These are phyloP conservation scores for Aspergillus proliferans DNA, from an alignment of 2,329 filamentous ascomycete genomes.

Conservation along the genomic window DNA sequence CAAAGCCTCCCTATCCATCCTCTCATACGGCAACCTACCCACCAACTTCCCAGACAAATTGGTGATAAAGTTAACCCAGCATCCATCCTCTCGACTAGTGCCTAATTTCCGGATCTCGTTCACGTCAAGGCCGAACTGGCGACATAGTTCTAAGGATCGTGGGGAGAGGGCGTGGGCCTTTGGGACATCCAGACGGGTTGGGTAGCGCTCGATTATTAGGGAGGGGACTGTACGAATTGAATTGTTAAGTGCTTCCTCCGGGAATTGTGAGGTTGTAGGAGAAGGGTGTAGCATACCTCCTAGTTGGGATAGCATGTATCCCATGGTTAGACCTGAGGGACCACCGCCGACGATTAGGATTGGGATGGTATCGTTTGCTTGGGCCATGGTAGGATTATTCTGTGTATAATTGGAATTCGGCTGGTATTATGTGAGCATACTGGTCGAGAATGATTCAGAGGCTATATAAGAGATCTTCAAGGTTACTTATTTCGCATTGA, in stretches of 20 bases:
- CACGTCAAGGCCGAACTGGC: slow-evolving; percentile 21
- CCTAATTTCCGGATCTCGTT: slow-evolving; percentile 18
- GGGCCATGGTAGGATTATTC: background rate
- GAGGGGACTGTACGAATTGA: slow-evolving; percentile 12
- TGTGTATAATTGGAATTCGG: background rate
- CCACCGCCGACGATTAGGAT: slow-evolving; percentile 32
- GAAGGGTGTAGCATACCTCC: slow-evolving; percentile 14
- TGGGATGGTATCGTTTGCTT: slow-evolving; percentile 1
- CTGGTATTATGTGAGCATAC: background rate
- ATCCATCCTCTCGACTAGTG: slow-evolving; percentile 23
- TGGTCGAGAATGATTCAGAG: background rate
- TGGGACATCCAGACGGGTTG: slow-evolving; percentile 19
- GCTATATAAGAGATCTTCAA: background rate
- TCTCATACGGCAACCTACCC: slow-evolving; percentile 27
- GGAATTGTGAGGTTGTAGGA: background rate
- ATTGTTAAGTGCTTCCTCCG: background rate
- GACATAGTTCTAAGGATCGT: slow-evolving; percentile 23
- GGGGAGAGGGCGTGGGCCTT: slow-evolving; percentile 26
- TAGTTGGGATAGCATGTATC: slow-evolving; percentile 28
- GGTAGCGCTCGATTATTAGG: slow-evolving; percentile 24
- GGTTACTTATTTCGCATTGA: background rate
- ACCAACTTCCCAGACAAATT: slow-evolving; percentile 32
- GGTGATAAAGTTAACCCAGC: slow-evolving; percentile 39
- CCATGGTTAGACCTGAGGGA: slow-evolving; percentile 30
- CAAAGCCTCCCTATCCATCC: slow-evolving; percentile 23